Base-by-base conservation (phyloP, 2,329 filamentous ascomycete species). In the Acephala macrosclerotiorum region DNA sequence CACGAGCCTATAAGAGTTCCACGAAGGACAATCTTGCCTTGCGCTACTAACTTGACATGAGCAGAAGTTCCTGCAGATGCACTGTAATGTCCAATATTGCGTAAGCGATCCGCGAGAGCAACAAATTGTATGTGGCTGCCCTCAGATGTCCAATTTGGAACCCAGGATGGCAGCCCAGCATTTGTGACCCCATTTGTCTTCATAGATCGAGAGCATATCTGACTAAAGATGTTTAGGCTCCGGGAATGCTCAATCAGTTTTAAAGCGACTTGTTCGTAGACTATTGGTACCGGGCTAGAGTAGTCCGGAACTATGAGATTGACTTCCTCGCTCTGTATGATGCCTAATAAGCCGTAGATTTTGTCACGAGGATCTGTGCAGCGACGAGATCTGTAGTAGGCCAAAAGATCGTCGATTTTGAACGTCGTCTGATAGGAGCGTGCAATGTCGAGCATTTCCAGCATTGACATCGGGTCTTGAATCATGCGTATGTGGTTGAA, bases 111-210 rank as follows among this genome's bases (percentile, higher is more conserved):
- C n/a, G 18, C 18, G n/a, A 49, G 45, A 18, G n/a, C n/a, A 6
- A 7, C 7, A 58, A 35, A 36, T 8, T 35, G 26, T 9, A 5
- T 20, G 12, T 38, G 16, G 16, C 26, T 36, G 4, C 11, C 20
- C 8, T 58, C 35, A 4, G 11, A 35, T 35, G 55, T 38, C 58
- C 58, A 60, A 14, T 60, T 22, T 25, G 58, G 58, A n/a, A 60
- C 58, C 58, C 58, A 60, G 18, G 58, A 47, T 4, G 58, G 58
- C 36, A 60, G 80, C 78, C 9, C n/a, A 3, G 2, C 33, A 8
- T 22, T 42, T 18, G 18, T 22, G 4, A 7, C 18, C 16, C 16
- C 33, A 40, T 11, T 11, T 11, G 8, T 20, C 40, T 42, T 20
- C 36, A 7, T 8, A 8, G 36, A 38, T 36, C n/a, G 7, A 14